Percentiles rank a stretch among this genome's conserved stretches.
phyloP scores from a whole-genome alignment of 2,329 filamentous ascomycete species.

The Zarea fungicola region DNA sequence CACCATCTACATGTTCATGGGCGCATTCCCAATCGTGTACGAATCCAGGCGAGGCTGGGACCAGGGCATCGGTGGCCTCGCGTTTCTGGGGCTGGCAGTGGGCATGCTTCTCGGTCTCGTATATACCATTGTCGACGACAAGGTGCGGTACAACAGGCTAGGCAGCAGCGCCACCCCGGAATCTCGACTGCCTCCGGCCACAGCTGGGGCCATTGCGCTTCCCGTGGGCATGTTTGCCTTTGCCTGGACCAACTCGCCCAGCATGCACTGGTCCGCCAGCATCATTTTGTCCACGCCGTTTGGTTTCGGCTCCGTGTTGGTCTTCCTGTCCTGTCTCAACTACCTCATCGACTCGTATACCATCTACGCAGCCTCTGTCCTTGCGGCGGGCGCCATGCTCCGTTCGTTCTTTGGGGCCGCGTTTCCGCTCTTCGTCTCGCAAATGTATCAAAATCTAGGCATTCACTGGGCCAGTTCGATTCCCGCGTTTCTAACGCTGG shows the following conservation, averaged over 20 bases:
- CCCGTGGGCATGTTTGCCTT: conserved; percentile 54
- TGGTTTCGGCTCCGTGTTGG: conserved; percentile 37
- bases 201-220: conserved; percentile 49
- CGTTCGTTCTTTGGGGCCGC: conserved; percentile 61
- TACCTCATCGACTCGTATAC: conserved; percentile 56
- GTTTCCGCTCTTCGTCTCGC: conserved; percentile 60
- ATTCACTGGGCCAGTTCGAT: conserved; percentile 67
- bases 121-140: conserved; percentile 42
- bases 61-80: conserved; percentile 53
- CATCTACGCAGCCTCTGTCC: conserved; percentile 64
- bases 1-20: conserved; percentile 54
- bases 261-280: conserved; percentile 46
- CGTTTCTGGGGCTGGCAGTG: conserved; percentile 64
- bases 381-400: conserved; percentile 63
- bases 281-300: conserved; percentile 30
- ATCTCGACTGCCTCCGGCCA: conserved; percentile 47
- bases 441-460: conserved; percentile 47
- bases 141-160: conserved; percentile 30
- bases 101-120: conserved; percentile 55
- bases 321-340: conserved; percentile 50
- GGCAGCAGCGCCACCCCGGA: conserved; percentile 52
- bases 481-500: conserved; percentile 62
- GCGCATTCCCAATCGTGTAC: conserved; percentile 60
- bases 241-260: conserved; percentile 47
- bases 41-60: conserved; percentile 55